Evolutionary conservation across 31 red algal species (phyloP).

Genomic region (Asparagopsis taxiformis): DNA sequence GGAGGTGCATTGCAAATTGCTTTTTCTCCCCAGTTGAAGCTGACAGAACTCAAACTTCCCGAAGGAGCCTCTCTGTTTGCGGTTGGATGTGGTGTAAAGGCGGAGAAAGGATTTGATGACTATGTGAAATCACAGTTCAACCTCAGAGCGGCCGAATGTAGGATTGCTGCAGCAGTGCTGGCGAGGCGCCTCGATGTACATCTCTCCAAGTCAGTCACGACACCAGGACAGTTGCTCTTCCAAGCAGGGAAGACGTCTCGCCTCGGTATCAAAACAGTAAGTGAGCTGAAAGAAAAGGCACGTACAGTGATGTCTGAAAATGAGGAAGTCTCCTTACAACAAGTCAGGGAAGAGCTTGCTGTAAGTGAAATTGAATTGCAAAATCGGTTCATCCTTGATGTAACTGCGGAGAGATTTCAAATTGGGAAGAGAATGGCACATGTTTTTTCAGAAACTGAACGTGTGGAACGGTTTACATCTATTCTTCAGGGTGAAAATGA

Average conservation of each 20-base stretch:
- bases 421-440: conserved; percentile 65
- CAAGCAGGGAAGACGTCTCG: conserved; percentile 32
- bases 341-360: conserved; percentile 26
- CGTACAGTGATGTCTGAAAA: conserved; percentile 13
- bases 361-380: conserved; percentile 37
- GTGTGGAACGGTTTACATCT: conserved; percentile 42
- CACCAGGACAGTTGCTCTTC: conserved; percentile 66
- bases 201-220: conserved; percentile 49
- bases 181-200: conserved; percentile 47
- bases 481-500: conserved; percentile 8
- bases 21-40: conserved; percentile 35
- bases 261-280: conserved; percentile 9
- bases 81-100: conserved; percentile 28
- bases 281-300: conserved; percentile 13
- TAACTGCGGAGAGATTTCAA: conserved; percentile 20
- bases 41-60: conserved; percentile 15
- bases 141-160: conserved; percentile 56
- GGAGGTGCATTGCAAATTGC: conserved; percentile 24
- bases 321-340: conserved; percentile 22
- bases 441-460: conserved; percentile 60
- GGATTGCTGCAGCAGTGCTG: conserved; percentile 57
- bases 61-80: conserved; percentile 25
- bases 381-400: conserved; percentile 58
- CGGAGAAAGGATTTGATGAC: conserved; percentile 53
- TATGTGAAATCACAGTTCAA: conserved; percentile 40